Percentiles rank a stretch among this genome's conserved stretches.
Evolutionary conservation across 495 filamentous ascomycete species (phyloP).

Genomic region (Tuber brumale): DNA sequence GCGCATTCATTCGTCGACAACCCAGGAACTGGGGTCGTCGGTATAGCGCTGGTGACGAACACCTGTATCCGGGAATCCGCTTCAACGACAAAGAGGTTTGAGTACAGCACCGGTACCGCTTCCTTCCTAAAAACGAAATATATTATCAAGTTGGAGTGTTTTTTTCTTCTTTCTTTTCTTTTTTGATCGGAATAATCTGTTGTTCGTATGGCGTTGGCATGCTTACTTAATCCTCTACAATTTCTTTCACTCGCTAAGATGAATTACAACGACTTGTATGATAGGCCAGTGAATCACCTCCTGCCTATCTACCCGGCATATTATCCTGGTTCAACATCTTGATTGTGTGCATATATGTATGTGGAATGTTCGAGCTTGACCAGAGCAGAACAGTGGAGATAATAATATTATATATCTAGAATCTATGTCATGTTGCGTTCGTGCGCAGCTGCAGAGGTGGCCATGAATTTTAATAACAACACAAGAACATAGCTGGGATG

Average conservation of each 20-base stretch:
- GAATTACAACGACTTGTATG: not conserved
- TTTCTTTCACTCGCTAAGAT: not conserved
- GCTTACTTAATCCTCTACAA: not conserved
- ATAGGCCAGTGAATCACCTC: not conserved
- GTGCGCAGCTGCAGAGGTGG: not conserved
- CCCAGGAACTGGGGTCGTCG: slow-evolving; percentile 86
- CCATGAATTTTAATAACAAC: not conserved
- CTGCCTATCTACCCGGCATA: not conserved
- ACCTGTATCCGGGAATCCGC: slow-evolving; percentile 9
- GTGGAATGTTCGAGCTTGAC: not conserved
- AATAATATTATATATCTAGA: not conserved
- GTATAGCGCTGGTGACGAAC: slow-evolving; percentile 57
- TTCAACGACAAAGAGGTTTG: slow-evolving; percentile 13
- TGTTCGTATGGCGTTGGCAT: not conserved
- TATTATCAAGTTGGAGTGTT: slow-evolving; percentile 5
- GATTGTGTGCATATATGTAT: not conserved
- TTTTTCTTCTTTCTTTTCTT: slow-evolving; percentile 6
- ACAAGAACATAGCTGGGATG: not conserved
- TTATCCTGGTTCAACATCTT: not conserved
- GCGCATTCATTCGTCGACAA: slow-evolving; percentile 86
- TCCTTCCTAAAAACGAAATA: not conserved
- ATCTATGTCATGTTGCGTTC: not conserved
- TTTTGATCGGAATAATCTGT: slow-evolving; percentile 1
- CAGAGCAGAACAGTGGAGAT: not conserved
- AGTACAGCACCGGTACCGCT: not conserved